phyloP scores from a whole-genome alignment of 1,139 yeast genomes.

The Kodamaea fungicola region DNA sequence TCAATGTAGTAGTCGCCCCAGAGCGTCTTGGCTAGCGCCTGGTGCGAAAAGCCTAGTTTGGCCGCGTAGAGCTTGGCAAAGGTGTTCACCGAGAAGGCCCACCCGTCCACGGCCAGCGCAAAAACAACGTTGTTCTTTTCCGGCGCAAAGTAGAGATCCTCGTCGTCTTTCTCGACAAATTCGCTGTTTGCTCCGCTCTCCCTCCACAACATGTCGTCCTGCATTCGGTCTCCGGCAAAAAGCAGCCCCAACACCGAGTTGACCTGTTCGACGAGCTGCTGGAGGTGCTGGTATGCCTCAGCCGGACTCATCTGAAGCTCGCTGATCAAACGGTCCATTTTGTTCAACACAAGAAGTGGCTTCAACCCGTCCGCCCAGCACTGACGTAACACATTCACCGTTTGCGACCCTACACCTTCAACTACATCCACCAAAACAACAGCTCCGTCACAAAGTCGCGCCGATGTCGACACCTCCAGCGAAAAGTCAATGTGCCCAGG shows the following conservation, averaged over 20 bases:
- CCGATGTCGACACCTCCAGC: conserved; percentile 93
- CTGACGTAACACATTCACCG: conserved; percentile 90
- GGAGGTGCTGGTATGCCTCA: conserved; percentile 82
- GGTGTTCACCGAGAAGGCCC: conserved; percentile 93
- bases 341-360: conserved; percentile 88
- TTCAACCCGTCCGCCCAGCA: conserved; percentile 92
- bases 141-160: conserved; percentile 85
- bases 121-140: conserved; percentile 88
- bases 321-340: conserved; percentile 79
- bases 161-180: conserved; percentile 74
- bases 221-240: conserved; percentile 91
- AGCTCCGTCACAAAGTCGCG: conserved; percentile 95
- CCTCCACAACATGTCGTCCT: conserved; percentile 81
- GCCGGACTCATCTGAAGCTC: conserved; percentile 79
- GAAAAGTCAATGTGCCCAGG: conserved; percentile 99
- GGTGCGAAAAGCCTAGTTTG: conserved; percentile 80
- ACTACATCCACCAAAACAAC: conserved; percentile 93
- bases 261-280: conserved; percentile 82
- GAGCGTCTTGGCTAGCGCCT: conserved; percentile 75
- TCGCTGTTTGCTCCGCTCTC: conserved; percentile 58
- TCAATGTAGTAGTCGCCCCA: conserved; percentile 96
- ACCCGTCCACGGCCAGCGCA: conserved; percentile 93
- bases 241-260: conserved; percentile 94
- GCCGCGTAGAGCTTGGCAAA: conserved; percentile 84
- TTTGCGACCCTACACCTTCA: conserved; percentile 97